A percentile compares a stretch with the other conserved stretches of the same genome.
Evolutionary conservation across 2,329 filamentous ascomycete species (phyloP).

Genomic region (Fusarium sp.): DNA sequence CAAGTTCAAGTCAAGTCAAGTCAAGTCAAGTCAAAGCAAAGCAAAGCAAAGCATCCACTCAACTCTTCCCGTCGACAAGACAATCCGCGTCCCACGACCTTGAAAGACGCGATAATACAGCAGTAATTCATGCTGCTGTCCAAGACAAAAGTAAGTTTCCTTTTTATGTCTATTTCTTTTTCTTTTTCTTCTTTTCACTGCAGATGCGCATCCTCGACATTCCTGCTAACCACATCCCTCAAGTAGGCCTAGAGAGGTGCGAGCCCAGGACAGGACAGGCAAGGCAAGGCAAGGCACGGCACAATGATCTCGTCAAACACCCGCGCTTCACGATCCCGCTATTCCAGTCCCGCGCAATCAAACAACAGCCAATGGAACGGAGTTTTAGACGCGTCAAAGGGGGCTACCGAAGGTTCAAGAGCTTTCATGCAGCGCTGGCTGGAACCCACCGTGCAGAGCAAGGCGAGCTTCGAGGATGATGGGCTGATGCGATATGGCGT

Average conservation of each 20-base stretch:
- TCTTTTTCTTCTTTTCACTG: background rate
- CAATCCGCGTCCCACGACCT: constrained; percentile 48
- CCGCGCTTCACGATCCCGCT: constrained; percentile 65
- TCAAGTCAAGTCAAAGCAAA: constrained; percentile 13
- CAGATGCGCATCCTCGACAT: background rate
- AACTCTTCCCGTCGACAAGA: constrained; percentile 41
- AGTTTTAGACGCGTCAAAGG: constrained; percentile 54
- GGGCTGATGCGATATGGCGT: constrained; percentile 80
- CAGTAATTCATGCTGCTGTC: constrained; percentile 50
- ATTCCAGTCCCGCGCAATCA: constrained; percentile 63
- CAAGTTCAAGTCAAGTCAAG: background rate
- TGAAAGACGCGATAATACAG: constrained; percentile 48
- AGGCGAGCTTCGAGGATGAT: constrained; percentile 81
- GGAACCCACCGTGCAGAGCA: constrained; percentile 67
- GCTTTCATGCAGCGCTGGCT: constrained; percentile 68
- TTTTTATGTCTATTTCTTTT: constrained; percentile 5
- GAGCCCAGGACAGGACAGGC: constrained; percentile 31
- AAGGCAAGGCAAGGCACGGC: constrained; percentile 23
- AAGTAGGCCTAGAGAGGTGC: constrained; percentile 49
- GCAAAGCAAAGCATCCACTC: constrained; percentile 40
- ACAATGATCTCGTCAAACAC: constrained; percentile 58
- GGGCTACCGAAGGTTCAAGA: constrained; percentile 53
- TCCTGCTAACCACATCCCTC: constrained; percentile 29
- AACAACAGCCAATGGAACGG: constrained; percentile 47
- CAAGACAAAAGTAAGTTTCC: constrained; percentile 45